Base-by-base conservation (phyloP, 164 flowering plant species). In the Vitis cinerea region DNA sequence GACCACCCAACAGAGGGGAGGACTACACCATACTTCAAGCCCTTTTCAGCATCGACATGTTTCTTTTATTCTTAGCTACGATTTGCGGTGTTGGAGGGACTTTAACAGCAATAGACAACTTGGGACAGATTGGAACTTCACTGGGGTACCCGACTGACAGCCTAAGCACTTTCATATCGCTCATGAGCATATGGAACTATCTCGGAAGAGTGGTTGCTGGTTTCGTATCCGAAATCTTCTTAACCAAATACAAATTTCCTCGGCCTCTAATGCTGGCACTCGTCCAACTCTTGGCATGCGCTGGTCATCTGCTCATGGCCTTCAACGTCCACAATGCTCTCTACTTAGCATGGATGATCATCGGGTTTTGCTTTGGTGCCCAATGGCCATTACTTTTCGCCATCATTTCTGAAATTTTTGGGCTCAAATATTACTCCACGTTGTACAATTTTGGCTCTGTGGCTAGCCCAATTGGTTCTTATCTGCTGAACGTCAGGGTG, bases 11-110 rank as follows among this genome's bases (percentile, higher is more conserved):
- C 3, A 77, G 90, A 67, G 94, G 94, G 0, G 88, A 87, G 13
- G 94, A 89, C 72, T 82, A 77, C 79, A 85, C 88, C 0, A 89
- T 89, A 11, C 68, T 84, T 5, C 94, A 89, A 65, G 94, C 90
- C 0, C 79, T 89, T 1, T 78, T 87, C 57, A 87, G 88, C 72
- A 3, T 82, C 0, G 91, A 89, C 76, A 87, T 89, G 94, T 13
- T 86, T 13, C 73, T 86, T 29, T 82, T 89, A 10, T 86, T 89
- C 72, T 0, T 87, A 0, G 78, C 90, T 0, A 80, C 83, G 2
- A 79, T 77, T 9, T 89, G 90, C 60, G 88, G 91, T 0, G 71
- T 83, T 7, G 93, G 93, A 0, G 82, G 88, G 31, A 82, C 83
- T 0, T 68, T 89, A 10, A 84, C 91, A 1, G 86, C 84, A 0